phyloP scores from a whole-genome alignment of 805 yeast genomes.

The Spathaspora arborariae region DNA sequence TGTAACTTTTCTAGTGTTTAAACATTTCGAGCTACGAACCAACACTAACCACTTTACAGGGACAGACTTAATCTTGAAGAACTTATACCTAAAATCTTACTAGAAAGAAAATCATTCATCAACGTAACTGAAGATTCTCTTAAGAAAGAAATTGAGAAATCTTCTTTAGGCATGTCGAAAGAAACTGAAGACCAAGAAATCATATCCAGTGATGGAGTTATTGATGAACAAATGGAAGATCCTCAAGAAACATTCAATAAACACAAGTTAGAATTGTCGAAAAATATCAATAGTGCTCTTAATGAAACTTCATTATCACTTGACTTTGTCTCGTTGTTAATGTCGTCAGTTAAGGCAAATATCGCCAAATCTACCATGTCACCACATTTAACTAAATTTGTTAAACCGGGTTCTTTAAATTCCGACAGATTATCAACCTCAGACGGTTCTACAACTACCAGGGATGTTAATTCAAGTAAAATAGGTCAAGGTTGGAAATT shows the following conservation, averaged over 20 bases:
- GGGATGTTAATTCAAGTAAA: slow-evolving; percentile 25
- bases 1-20: slow-evolving; percentile 16
- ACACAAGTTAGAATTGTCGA: slow-evolving; percentile 51
- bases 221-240: slow-evolving; percentile 7
- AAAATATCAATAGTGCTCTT: slow-evolving; percentile 59
- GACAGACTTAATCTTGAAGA: slow-evolving; percentile 47
- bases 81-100: slow-evolving; percentile 55
- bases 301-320: slow-evolving; percentile 86
- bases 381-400: slow-evolving; percentile 69
- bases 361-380: slow-evolving; percentile 88
- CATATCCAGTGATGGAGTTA: slow-evolving; percentile 9
- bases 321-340: slow-evolving; percentile 80
- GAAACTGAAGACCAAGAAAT: slow-evolving; percentile 6
- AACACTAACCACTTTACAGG: slow-evolving; percentile 12
- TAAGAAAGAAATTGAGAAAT: slow-evolving; percentile 38
- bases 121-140: slow-evolving; percentile 56
- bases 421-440: slow-evolving; percentile 35
- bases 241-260: slow-evolving; percentile 42
- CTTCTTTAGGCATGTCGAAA: background rate
- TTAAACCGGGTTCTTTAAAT: slow-evolving; percentile 71
- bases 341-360: slow-evolving; percentile 79
- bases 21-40: background rate
- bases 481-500: slow-evolving; percentile 83
- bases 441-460: slow-evolving; percentile 9
- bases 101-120: slow-evolving; percentile 57